Percentiles rank a stretch among this genome's conserved stretches.
Evolutionary conservation across 2,329 filamentous ascomycete genomes (phyloP).

Genomic region (Gaeumannomyces tritici): DNA sequence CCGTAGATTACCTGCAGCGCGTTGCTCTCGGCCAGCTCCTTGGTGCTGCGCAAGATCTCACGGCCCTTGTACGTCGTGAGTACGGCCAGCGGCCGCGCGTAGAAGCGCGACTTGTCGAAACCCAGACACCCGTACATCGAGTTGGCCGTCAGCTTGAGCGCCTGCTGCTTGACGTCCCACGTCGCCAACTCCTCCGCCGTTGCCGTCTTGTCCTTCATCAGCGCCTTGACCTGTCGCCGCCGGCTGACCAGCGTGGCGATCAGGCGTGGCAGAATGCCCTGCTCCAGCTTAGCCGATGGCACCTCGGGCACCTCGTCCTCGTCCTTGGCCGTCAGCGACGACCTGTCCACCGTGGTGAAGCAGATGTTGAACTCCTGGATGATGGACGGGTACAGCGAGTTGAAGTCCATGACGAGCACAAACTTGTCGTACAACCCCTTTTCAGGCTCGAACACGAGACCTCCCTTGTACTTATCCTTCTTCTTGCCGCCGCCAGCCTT

Average conservation of each 20-base stretch:
- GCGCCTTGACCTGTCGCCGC: conserved; percentile 82
- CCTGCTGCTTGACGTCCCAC: conserved; percentile 97
- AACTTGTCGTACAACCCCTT: conserved; percentile 98
- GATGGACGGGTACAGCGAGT: conserved; percentile 95
- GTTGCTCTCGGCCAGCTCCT: conserved; percentile 86
- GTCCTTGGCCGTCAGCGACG: conserved; percentile 50
- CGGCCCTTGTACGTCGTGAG: conserved; percentile 95
- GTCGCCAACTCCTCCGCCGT: conserved; percentile 80
- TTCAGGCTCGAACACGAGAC: conserved; percentile 95
- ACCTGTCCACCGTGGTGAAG: conserved; percentile 90
- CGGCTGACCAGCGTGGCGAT: conserved; percentile 87
- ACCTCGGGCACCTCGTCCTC: conserved; percentile 87
- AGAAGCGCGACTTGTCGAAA: conserved; percentile 95
- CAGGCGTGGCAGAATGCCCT: conserved; percentile 80
- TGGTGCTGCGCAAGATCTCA: conserved; percentile 93
- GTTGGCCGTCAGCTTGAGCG: conserved; percentile 94
- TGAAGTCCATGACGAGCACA: conserved; percentile 99
- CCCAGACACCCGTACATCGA: conserved; percentile 99
- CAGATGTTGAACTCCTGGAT: conserved; percentile 99
- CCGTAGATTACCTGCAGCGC: conserved; percentile 94
- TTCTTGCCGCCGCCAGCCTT: conserved; percentile 55
- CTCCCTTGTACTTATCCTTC: conserved; percentile 98
- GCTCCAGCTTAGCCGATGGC: conserved; percentile 58
- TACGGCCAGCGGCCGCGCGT: conserved; percentile 87
- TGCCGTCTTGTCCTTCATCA: conserved; percentile 92